Evolutionary conservation across 129 eudicot species (phyloP).

Genomic region (Saposhnikovia divaricata): DNA sequence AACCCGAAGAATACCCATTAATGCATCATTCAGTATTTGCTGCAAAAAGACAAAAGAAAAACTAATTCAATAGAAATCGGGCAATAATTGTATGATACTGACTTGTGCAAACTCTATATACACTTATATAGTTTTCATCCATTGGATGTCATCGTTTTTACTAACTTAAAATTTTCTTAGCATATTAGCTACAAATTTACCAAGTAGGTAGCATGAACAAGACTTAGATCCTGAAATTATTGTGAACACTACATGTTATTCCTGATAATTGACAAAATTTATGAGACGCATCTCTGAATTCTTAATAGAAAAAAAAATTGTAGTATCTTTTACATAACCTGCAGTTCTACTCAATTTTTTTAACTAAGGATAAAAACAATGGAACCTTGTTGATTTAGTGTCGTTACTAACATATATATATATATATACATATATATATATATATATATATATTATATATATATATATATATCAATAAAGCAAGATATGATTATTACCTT

Average conservation of each 20-base stretch:
- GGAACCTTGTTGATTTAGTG: neutral
- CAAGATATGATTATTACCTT: slow-evolving; percentile 36
- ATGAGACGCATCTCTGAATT: neutral
- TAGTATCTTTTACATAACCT: neutral
- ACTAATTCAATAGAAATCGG: neutral
- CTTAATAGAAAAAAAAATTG: neutral
- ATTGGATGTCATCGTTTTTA: neutral
- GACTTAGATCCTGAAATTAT: neutral
- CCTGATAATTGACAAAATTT: neutral
- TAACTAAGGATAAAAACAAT: neutral
- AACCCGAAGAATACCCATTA: slow-evolving; percentile 96
- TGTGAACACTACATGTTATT: neutral
- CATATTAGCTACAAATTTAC: neutral
- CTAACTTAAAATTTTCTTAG: neutral
- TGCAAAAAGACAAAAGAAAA: slow-evolving; percentile 28
- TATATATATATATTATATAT: too few relatives aligned
- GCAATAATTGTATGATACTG: neutral
- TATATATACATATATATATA: too few relatives aligned
- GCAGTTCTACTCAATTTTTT: neutral
- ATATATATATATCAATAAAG: neutral
- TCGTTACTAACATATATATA: neutral
- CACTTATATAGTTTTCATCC: neutral
- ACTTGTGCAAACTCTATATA: neutral
- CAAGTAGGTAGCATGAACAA: neutral
- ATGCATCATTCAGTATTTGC: slow-evolving; percentile 86